These are phyloP conservation scores for Candida namnaoensis DNA, from an alignment of 805 yeast genomes.

Conservation along the genomic window DNA sequence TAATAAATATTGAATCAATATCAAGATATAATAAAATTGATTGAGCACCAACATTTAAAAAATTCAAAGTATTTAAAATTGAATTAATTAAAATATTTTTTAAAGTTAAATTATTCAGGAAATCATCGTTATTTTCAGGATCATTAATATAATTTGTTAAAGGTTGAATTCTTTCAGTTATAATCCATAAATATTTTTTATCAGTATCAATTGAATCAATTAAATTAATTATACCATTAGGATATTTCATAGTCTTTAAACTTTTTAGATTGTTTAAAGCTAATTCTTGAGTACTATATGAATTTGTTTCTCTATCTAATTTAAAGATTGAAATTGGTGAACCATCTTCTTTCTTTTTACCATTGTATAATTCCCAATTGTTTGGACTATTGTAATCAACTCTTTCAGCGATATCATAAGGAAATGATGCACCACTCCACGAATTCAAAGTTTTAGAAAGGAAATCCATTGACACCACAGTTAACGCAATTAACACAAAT, in stretches of 20 bases:
- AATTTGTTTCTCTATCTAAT: conserved; percentile 38
- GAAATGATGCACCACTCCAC: conserved; percentile 48
- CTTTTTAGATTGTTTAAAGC: conserved; percentile 37
- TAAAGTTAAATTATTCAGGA: conserved; percentile 15
- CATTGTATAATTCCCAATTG: conserved; percentile 61
- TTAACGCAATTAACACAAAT: too few species aligned
- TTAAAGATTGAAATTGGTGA: conserved; percentile 56
- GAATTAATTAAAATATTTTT: conserved; percentile 46
- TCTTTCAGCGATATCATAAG: conserved; percentile 45
- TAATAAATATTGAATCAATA: conserved; percentile 52
- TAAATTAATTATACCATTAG: conserved; percentile 50
- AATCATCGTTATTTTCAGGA: conserved; percentile 10
- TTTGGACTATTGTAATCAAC: conserved; percentile 25
- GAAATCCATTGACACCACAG: conserved; percentile 70
- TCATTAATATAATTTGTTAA: conserved; percentile 30
- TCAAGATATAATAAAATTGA: conserved; percentile 61
- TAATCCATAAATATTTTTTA: conserved; percentile 38
- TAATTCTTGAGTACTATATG: conserved; percentile 20
- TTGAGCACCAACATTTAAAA: conserved; percentile 43
- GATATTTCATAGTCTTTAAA: conserved; percentile 52
- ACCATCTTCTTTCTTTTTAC: conserved; percentile 36
- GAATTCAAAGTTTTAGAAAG: conserved; percentile 53
- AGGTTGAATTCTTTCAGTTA: conserved; percentile 63
- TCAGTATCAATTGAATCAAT: conserved; percentile 62
- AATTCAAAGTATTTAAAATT: conserved; percentile 45